Conservation (phyloP, 73 alveolate genomes). For the Tetrahymena thermophila region DNA sequence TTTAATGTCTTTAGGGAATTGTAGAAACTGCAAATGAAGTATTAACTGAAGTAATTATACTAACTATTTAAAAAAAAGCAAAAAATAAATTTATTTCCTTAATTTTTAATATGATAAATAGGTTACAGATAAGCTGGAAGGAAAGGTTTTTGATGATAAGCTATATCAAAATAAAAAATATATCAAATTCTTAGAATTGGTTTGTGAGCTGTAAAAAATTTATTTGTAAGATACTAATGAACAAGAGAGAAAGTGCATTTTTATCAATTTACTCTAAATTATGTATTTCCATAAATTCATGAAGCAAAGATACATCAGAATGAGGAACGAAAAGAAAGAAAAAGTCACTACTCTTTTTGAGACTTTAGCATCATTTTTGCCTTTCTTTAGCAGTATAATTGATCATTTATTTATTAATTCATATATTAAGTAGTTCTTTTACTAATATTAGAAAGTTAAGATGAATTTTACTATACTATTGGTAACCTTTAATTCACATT, state of each 20-base stretch:
- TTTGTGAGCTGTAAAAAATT: conserved; percentile 35
- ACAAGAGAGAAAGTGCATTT: conserved; percentile 48
- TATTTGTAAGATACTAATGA: conserved; percentile 12
- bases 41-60: not conserved
- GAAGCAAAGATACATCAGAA: conserved; percentile 28
- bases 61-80: too few relatives aligned
- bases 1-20: conserved; percentile 40
- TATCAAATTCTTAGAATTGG: conserved; percentile 10
- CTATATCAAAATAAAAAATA: conserved; percentile 18
- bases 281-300: conserved; percentile 57
- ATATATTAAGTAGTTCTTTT: not conserved
- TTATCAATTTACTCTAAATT: conserved; percentile 53
- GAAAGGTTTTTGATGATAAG: conserved; percentile 7
- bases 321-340: conserved; percentile 1
- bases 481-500: conserved; percentile 52
- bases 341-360: not conserved
- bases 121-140: not conserved
- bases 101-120: not conserved
- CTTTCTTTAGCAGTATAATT: not conserved
- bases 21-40: conserved; percentile 45
- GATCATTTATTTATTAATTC: not conserved
- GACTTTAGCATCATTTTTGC: not conserved
- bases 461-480: conserved; percentile 46
- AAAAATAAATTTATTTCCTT: too few relatives aligned
- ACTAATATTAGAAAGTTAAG: not conserved